These are phyloP conservation scores for Phytophthora crassamura DNA, from an alignment of 352 stramenopile species.

Conservation along the genomic window DNA sequence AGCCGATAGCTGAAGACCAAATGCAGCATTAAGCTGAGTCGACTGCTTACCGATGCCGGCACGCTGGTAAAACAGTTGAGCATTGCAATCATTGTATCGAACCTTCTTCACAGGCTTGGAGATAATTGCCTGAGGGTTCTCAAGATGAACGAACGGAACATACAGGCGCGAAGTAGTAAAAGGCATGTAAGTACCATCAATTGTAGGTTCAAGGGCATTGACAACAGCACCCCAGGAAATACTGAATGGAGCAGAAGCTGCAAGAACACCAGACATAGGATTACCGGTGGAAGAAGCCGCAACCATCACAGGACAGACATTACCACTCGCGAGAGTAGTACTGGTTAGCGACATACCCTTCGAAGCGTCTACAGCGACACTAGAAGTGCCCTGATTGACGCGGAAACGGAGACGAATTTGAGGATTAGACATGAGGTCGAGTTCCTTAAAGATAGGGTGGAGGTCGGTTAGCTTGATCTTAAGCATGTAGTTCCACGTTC, in stretches of 20 bases:
- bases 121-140: too few relatives aligned
- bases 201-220: neutral
- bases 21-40: neutral
- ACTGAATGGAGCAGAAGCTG: constrained; percentile 1
- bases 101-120: neutral
- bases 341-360: neutral
- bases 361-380: neutral
- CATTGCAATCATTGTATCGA: constrained; percentile 5
- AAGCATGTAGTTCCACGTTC: constrained; percentile 14
- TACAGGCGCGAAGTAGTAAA: neutral
- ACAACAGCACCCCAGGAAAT: neutral
- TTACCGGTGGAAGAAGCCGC: neutral
- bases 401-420: constrained; percentile 17
- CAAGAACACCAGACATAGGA: neutral
- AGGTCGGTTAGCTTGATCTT: constrained; percentile 8
- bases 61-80: neutral
- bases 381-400: constrained; percentile 8
- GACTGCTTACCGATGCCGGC: neutral
- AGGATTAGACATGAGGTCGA: constrained; percentile 11
- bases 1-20: constrained; percentile 7
- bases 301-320: neutral
- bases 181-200: neutral
- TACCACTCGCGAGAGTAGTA: constrained; percentile 1
- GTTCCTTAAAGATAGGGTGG: constrained; percentile 9
- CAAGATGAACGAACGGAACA: too few relatives aligned